Evolutionary conservation across 2,329 filamentous ascomycete genomes (phyloP).

Genomic region (Pestalotiopsis sp.): DNA sequence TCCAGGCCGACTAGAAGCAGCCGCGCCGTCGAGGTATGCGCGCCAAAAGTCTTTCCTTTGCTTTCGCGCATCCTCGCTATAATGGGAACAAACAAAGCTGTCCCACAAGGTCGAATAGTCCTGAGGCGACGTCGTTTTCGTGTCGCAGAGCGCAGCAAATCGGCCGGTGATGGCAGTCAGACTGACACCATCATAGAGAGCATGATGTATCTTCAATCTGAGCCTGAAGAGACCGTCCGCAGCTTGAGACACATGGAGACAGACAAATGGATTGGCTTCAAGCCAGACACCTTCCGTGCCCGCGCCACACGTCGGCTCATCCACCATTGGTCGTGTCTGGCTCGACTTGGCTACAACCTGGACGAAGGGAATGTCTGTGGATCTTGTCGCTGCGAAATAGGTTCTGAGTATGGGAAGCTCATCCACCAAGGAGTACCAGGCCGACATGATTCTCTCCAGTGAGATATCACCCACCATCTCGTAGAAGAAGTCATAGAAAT

Average conservation of each 20-base stretch:
- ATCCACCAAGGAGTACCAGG: slow-evolving; percentile 62
- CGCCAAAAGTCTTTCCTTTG: slow-evolving; percentile 43
- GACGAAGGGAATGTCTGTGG: slow-evolving; percentile 52
- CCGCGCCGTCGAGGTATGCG: slow-evolving; percentile 38
- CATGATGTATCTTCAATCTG: slow-evolving; percentile 74
- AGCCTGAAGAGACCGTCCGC: slow-evolving; percentile 30
- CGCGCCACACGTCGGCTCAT: slow-evolving; percentile 4
- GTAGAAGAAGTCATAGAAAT: slow-evolving; percentile 74
- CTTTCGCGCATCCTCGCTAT: slow-evolving; percentile 11
- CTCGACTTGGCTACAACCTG: slow-evolving; percentile 53
- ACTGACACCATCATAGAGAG: slow-evolving; percentile 84
- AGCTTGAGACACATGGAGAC: slow-evolving; percentile 19
- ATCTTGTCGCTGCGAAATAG: slow-evolving; percentile 54
- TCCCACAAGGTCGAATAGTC: slow-evolving; percentile 23
- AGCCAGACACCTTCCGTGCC: slow-evolving; percentile 24
- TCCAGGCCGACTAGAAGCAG: neutral
- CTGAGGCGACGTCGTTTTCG: neutral
- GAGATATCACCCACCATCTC: slow-evolving; percentile 41
- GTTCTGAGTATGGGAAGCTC: slow-evolving; percentile 69
- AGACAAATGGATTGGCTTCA: slow-evolving; percentile 23
- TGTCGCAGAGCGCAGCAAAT: slow-evolving; percentile 28
- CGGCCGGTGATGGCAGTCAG: slow-evolving; percentile 61
- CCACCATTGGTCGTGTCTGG: neutral
- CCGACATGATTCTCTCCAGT: slow-evolving; percentile 43
- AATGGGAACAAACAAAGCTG: slow-evolving; percentile 22